Conservation (phyloP, 768 basidiomycete species). For the Atractiella rhizophila region DNA sequence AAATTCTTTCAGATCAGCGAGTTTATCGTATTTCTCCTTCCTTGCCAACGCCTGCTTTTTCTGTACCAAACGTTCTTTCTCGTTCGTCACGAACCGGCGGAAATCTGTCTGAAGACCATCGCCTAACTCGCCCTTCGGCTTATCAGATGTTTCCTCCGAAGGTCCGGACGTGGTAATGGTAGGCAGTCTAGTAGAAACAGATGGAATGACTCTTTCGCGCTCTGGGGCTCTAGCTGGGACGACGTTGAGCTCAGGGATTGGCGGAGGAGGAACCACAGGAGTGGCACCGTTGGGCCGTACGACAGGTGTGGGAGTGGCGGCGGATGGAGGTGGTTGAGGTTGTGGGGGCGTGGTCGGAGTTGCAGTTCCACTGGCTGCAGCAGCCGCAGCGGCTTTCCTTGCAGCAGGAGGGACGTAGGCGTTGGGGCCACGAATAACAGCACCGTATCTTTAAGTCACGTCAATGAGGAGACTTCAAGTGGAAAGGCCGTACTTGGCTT, state of each 20-base stretch:
- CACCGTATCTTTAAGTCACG: conserved; percentile 43
- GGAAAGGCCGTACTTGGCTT: conserved; percentile 53
- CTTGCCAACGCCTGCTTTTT: conserved; percentile 72
- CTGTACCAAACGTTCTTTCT: conserved; percentile 67
- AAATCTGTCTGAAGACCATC: conserved; percentile 53
- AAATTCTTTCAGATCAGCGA: conserved; percentile 80
- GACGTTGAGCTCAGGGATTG: neutral
- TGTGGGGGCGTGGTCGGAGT: conserved; percentile 9
- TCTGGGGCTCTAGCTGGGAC: neutral
- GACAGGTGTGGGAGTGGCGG: neutral
- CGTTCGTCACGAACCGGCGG: conserved; percentile 73
- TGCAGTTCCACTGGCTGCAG: conserved; percentile 1
- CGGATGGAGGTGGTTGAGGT: neutral
- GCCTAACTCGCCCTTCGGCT: conserved; percentile 21
- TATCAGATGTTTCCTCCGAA: neutral
- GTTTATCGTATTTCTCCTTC: conserved; percentile 78
- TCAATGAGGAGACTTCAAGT: conserved; percentile 5
- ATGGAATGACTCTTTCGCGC: neutral
- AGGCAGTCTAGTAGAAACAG: neutral
- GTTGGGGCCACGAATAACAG: conserved; percentile 60
- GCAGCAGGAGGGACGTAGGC: conserved; percentile 91
- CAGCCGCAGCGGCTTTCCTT: conserved; percentile 26
- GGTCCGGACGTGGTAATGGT: neutral
- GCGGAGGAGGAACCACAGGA: conserved; percentile 1
- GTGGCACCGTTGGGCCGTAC: no score